Conservation (phyloP, 768 basidiomycete genomes). For the Boletus sensibilis region DNA sequence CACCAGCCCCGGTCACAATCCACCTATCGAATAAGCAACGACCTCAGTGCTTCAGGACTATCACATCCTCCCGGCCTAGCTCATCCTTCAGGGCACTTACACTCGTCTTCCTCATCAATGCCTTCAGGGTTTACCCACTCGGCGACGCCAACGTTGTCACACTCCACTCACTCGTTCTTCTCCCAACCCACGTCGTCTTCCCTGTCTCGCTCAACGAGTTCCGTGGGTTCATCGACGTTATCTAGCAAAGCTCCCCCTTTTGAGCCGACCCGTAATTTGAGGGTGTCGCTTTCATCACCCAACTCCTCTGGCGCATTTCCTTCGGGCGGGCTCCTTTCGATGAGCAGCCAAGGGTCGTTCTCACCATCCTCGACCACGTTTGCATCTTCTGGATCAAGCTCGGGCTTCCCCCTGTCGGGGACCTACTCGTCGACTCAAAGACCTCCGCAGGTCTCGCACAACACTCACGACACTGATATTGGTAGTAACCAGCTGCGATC, state of each 20-base stretch:
- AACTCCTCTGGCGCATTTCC: conserved; percentile 14
- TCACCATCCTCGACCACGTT: conserved; percentile 17
- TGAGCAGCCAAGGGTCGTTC: conserved; percentile 18
- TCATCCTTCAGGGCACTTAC: conserved; percentile 11
- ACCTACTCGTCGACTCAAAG: conserved; percentile 18
- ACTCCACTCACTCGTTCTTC: conserved; percentile 17
- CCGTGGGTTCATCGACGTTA: conserved; percentile 39
- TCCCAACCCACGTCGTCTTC: conserved; percentile 24
- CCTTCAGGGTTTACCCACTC: conserved; percentile 15
- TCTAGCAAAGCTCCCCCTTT: conserved; percentile 56
- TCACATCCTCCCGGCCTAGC: conserved; percentile 18
- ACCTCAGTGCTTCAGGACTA: conserved; percentile 11
- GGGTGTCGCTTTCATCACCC: conserved; percentile 24
- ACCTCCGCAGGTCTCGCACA: conserved; percentile 4
- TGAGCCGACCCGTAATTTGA: conserved; percentile 42
- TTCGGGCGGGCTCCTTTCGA: conserved; percentile 11
- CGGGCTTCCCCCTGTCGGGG: conserved; percentile 13
- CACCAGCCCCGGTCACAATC: conserved; percentile 30
- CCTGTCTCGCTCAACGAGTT: conserved; percentile 30
- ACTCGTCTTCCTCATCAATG: conserved; percentile 17
- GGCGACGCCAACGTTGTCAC: conserved; percentile 9
- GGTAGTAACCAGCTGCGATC: conserved; percentile 7
- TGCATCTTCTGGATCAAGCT: conserved; percentile 6
- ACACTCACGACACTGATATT: conserved; percentile 5
- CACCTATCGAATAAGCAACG: conserved; percentile 19